phyloP scores from a whole-genome alignment of 1,139 yeast species.

The Candida buenavistaensis region DNA sequence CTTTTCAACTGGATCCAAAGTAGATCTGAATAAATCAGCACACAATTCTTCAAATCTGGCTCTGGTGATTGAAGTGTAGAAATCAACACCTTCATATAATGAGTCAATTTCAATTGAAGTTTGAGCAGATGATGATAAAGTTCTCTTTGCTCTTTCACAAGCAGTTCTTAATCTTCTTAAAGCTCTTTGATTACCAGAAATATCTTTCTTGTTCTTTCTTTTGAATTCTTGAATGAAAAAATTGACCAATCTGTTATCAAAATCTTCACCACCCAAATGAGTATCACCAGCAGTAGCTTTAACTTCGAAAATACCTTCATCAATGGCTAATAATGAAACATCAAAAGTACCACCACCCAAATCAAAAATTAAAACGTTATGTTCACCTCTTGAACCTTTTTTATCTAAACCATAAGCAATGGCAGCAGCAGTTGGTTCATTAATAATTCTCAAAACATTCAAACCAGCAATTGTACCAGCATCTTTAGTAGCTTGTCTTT shows the following conservation, averaged over 20 bases:
- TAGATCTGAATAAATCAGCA: conserved; percentile 45
- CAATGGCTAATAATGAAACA: conserved; percentile 89
- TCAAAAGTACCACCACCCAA: conserved; percentile 99
- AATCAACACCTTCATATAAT: conserved; percentile 40
- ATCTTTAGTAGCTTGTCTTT: conserved; percentile 64
- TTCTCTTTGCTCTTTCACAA: conserved; percentile 46
- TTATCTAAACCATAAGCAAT: conserved; percentile 65
- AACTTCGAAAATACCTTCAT: conserved; percentile 95
- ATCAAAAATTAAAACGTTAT: conserved; percentile 89
- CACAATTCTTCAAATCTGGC: conserved; percentile 48
- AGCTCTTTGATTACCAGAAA: conserved; percentile 38
- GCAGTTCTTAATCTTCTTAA: conserved; percentile 46
- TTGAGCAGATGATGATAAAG: conserved; percentile 42
- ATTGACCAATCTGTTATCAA: conserved; percentile 35
- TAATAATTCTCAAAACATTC: conserved; percentile 59
- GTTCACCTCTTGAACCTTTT: conserved; percentile 33
- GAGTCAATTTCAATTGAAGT: conserved; percentile 44
- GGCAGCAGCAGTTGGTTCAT: conserved; percentile 66
- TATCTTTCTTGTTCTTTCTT: conserved; percentile 40
- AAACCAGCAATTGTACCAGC: conserved; percentile 64
- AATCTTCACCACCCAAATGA: conserved; percentile 92
- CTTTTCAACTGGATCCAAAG: conserved; percentile 44
- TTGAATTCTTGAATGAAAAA: conserved; percentile 39
- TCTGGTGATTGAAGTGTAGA: conserved; percentile 44
- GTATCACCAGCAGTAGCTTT: conserved; percentile 99